Evolutionary conservation across 202 grass and related monocot genomes (phyloP), one percentile per base, ranked within the genome.

Genomic region (Schoenoplectus triqueter): DNA sequence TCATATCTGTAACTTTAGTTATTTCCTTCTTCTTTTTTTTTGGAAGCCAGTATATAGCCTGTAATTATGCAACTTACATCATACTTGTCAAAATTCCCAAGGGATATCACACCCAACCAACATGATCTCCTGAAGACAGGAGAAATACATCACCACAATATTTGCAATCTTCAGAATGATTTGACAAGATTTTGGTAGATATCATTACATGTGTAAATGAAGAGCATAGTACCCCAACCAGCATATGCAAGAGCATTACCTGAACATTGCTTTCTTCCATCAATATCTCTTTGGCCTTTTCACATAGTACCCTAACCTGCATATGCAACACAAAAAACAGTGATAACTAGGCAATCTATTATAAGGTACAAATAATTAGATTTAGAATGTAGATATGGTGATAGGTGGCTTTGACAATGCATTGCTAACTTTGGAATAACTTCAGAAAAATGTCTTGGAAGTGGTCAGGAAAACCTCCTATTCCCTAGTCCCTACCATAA

Each of bases 181-280:
- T 81, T 67, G n/a, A 51, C 22, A 69, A 81, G 48, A 22, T 60
- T 78, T 60, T 60, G 19, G 55, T 60, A 44, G 54, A 78, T 78
- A 83, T 70, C 7, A 82, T 50, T 50, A 51, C 18, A 66, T 65
- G 48, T 21, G 41, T 13, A 55, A 83, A 18, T 41, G 31, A 40
- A 4, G 19, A 54, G 52, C 1, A 5, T 31, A 31, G 31, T 31
- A 31, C 31, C 31, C 31, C 31, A 31, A 31, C 11, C 40, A 10
- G 56, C 17, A 82, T 70, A 44, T 60, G 54, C 42, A 60, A 41
- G 49, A 22, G 56, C 14, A 18, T 84, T 90, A 99, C 96, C 88
- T 99, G 96, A 81, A 95, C 96, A 88, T 99, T 99, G 85, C 93
- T 95, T 87, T 99, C 93, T 88, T 99, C 93, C 96, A 99, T 99